Base-by-base conservation (phyloP, 139 green algal genomes). In the Chlorella sp. region DNA sequence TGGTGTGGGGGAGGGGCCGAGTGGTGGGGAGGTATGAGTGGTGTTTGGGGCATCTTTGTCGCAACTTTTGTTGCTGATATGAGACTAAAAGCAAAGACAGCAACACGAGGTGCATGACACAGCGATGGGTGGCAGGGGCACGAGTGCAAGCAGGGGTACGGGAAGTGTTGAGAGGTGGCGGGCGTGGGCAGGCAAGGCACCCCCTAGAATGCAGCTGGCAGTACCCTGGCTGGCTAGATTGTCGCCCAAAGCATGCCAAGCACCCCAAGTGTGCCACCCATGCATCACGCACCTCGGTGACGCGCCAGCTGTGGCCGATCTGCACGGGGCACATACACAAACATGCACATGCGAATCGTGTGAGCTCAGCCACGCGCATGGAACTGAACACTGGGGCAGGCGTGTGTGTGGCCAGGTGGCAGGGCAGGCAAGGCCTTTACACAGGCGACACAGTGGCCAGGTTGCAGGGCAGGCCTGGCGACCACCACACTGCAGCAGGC, bases 301-400 rank as follows among this genome's bases (percentile, higher is more conserved):
- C 48, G 26, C 84, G 64, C 84, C 84, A 88, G 66, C 84, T 88
- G 40, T 88, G 77, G 39, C 84, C 84, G 30, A 81, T 78, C 71
- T 78, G 71, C 71, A 40, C 26, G 26, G 32, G 32, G 68, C 68
- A n/a, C 30, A 76, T 16, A 76, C 9, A 32, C 22, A 76, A 16
- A 26, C 26, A 18, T 3, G 68, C 68, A 76, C 21, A 76, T n/a
- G 26, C 1, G 9, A 34, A 24, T 24, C 15, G 66, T 32, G 32
- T 76, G 68, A 30, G 22, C 5, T 30, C 68, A 14, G 68, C 68
- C 68, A 14, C 9, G 24, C 34, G 32, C 68, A 9, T 9, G 48
- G n/a, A n/a, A n/a, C n/a, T n/a, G n/a, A n/a, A n/a, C 48, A 57
- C 9, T 57, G 48, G 9, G 48, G 48, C 48, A 57, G 48, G 48